Percentiles rank a stretch among this genome's conserved stretches.
phyloP scores from a whole-genome alignment of 495 filamentous ascomycete species.

The Podospora tetraspora region DNA sequence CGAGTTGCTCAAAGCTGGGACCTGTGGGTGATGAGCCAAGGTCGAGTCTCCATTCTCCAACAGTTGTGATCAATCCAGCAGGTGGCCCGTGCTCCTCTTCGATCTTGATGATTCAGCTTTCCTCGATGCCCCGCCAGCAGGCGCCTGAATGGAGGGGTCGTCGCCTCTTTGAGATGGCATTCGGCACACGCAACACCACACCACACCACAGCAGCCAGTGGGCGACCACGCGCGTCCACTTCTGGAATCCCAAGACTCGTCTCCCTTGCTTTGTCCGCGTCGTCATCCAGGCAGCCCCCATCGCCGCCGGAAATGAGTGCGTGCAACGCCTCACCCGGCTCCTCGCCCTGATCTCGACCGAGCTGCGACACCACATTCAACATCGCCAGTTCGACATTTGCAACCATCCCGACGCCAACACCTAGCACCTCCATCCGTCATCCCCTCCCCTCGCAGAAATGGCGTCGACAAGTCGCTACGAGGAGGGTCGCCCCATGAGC shows the following conservation, averaged over 20 bases:
- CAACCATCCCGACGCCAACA: neutral
- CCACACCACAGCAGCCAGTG: neutral
- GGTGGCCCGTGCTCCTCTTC: neutral
- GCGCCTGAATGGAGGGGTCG: neutral
- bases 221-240: neutral
- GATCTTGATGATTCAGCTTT: neutral
- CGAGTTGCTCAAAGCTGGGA: neutral
- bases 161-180: neutral
- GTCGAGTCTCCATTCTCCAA: no score
- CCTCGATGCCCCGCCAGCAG: neutral
- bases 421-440: neutral
- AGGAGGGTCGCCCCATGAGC: slow-evolving; percentile 53
- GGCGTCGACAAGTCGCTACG: slow-evolving; percentile 5
- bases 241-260: neutral
- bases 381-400: neutral
- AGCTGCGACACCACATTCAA: neutral
- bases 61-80: neutral
- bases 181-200: neutral
- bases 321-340: neutral
- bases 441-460: neutral
- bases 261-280: neutral
- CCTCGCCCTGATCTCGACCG: neutral
- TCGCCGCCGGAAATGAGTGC: neutral
- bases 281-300: neutral
- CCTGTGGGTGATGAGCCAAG: no score